Evolutionary conservation across 768 basidiomycete species (phyloP).

Genomic region (Brasilioporus rufonigricans): DNA sequence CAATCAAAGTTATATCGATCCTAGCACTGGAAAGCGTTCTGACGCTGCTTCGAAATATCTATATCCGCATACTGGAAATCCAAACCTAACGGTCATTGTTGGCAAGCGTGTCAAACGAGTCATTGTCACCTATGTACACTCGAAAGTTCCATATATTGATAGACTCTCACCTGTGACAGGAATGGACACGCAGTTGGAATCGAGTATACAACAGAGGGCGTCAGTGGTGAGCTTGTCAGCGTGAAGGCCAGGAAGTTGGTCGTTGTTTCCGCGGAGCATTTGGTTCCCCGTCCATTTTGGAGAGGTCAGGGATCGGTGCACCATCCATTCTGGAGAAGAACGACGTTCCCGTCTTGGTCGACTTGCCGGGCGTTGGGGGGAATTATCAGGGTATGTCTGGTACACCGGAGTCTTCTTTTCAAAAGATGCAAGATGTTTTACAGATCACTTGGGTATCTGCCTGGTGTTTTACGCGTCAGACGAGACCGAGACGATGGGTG

Average conservation of each 20-base stretch:
- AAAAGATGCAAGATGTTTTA: no score
- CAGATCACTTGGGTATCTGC: no score
- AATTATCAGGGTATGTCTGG: slow-evolving; percentile 48
- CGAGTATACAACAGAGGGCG: no score
- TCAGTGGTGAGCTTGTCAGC: background rate
- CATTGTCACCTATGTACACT: background rate
- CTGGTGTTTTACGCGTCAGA: no score
- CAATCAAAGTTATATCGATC: slow-evolving; percentile 50
- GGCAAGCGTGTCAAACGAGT: no score
- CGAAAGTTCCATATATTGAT: background rate
- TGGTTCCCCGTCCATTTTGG: no score
- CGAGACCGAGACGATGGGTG: no score
- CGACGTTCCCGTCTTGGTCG: slow-evolving; percentile 50
- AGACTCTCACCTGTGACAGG: slow-evolving; percentile 13
- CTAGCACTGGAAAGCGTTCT: slow-evolving; percentile 34
- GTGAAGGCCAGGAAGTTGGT: slow-evolving; percentile 39
- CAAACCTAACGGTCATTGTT: slow-evolving; percentile 31
- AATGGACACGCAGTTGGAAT: slow-evolving; percentile 37
- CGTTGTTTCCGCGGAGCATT: slow-evolving; percentile 48
- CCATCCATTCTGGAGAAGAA: no score
- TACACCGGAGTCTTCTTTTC: no score
- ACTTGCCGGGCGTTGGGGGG: slow-evolving; percentile 77
- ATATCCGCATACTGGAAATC: no score
- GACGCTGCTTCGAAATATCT: slow-evolving; percentile 36
- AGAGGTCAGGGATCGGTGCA: no score